Conservation (phyloP, 2,329 filamentous ascomycete species). For the Bipolaris oryzae region DNA sequence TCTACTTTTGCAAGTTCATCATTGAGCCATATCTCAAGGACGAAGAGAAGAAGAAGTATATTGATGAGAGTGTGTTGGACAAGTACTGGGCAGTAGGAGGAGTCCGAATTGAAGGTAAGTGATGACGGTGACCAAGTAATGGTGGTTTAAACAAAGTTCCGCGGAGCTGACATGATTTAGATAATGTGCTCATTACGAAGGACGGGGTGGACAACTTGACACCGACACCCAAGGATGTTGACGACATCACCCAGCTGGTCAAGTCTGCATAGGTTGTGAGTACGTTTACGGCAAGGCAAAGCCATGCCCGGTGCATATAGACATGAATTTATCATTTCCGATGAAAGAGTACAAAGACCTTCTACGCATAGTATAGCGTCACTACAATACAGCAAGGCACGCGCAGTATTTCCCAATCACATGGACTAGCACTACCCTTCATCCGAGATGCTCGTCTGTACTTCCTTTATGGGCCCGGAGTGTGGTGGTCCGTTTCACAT, state of each 20-base stretch:
- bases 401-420: not conserved
- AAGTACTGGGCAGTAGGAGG: slow-evolving; percentile 81
- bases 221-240: slow-evolving; percentile 72
- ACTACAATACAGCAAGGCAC: not conserved
- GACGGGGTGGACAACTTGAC: slow-evolving; percentile 84
- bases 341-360: not conserved
- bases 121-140: too few relatives aligned
- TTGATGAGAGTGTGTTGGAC: slow-evolving; percentile 69
- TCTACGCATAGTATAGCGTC: not conserved
- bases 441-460: not conserved
- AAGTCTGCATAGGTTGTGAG: slow-evolving; percentile 22
- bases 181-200: slow-evolving; percentile 81
- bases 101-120: slow-evolving; percentile 76
- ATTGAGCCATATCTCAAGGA: slow-evolving; percentile 72
- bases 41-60: slow-evolving; percentile 65
- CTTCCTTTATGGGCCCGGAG: not conserved
- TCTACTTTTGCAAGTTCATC: slow-evolving; percentile 77
- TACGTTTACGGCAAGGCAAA: not conserved
- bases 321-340: not conserved
- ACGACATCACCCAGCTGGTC: slow-evolving; percentile 70
- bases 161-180: slow-evolving; percentile 45
- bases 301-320: not conserved
- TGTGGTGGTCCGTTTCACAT: not conserved
- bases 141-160: not conserved
- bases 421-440: not conserved